These are phyloP conservation scores for Pseudonitzschia multistriata DNA, from an alignment of 108 stramenopile genomes.

Conservation along the genomic window DNA sequence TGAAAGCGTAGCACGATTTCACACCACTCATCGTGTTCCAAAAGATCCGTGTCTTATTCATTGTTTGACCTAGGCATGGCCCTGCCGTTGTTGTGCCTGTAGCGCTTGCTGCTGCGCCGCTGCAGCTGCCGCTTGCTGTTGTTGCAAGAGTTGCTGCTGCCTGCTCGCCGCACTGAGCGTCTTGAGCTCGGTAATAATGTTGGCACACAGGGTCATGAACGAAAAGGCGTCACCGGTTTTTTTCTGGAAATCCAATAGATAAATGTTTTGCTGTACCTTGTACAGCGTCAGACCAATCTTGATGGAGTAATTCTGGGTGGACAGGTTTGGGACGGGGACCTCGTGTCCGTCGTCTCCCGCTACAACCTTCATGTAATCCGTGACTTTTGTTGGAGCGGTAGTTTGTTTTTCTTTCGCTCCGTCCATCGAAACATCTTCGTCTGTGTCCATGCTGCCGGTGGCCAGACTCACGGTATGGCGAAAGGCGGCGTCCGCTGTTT, in stretches of 20 bases:
- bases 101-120: constrained; percentile 67
- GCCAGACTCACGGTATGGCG: constrained; percentile 18
- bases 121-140: constrained; percentile 57
- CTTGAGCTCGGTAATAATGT: constrained; percentile 98
- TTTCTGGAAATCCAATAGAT: constrained; percentile 97
- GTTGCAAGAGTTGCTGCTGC: constrained; percentile 69
- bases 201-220: constrained; percentile 97
- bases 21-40: constrained; percentile 7
- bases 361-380: constrained; percentile 62
- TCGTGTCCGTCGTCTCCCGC: constrained; percentile 53
- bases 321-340: constrained; percentile 76
- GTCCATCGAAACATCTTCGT: constrained; percentile 32
- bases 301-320: constrained; percentile 83
- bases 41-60: too few relatives aligned
- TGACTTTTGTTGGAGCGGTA: neutral
- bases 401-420: constrained; percentile 23
- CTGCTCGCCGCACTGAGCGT: constrained; percentile 91
- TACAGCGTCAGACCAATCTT: constrained; percentile 94
- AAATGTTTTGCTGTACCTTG: constrained; percentile 98
- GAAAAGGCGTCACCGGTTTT: constrained; percentile 97
- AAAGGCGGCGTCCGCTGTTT: constrained; percentile 58
- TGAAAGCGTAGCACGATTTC: constrained; percentile 7
- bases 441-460: constrained; percentile 24
- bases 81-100: constrained; percentile 27
- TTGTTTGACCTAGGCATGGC: neutral